Conservation (phyloP, 2,329 filamentous ascomycete species). For the Penicillium sp. region DNA sequence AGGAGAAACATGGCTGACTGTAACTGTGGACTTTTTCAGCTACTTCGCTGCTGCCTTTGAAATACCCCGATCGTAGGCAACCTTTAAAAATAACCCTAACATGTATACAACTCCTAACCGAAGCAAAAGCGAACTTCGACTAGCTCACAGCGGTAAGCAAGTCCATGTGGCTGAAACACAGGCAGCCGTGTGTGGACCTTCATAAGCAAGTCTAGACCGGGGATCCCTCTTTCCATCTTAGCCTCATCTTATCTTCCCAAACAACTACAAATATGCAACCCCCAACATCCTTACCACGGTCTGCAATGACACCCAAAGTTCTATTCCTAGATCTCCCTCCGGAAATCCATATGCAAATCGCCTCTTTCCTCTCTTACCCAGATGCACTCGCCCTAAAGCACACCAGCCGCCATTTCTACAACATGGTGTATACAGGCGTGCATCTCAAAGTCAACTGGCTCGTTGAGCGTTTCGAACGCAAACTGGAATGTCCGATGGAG, state of each 20-base stretch:
- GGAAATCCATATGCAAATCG: constrained; percentile 67
- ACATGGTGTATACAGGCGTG: constrained; percentile 65
- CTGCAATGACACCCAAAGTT: not conserved
- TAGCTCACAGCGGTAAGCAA: not conserved
- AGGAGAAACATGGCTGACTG: too few species aligned
- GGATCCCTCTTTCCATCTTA: not conserved
- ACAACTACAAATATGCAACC: not conserved
- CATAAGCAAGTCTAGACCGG: not conserved
- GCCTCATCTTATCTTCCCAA: not conserved
- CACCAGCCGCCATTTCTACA: constrained; percentile 63
- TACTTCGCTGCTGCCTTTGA: not conserved
- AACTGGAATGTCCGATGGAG: constrained; percentile 65
- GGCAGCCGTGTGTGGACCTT: not conserved
- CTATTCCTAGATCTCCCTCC: constrained; percentile 57
- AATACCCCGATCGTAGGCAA: not conserved
- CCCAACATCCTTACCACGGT: not conserved
- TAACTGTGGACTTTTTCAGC: not conserved
- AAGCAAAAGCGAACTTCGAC: not conserved
- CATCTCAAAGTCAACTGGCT: constrained; percentile 69
- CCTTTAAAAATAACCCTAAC: not conserved
- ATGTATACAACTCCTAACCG: not conserved
- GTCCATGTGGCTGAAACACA: not conserved
- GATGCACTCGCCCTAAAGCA: constrained; percentile 72
- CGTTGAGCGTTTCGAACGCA: constrained; percentile 61
- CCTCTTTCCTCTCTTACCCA: constrained; percentile 63